phyloP scores from a whole-genome alignment of 352 stramenopile species.

The Globisporangium paroecandrum region DNA sequence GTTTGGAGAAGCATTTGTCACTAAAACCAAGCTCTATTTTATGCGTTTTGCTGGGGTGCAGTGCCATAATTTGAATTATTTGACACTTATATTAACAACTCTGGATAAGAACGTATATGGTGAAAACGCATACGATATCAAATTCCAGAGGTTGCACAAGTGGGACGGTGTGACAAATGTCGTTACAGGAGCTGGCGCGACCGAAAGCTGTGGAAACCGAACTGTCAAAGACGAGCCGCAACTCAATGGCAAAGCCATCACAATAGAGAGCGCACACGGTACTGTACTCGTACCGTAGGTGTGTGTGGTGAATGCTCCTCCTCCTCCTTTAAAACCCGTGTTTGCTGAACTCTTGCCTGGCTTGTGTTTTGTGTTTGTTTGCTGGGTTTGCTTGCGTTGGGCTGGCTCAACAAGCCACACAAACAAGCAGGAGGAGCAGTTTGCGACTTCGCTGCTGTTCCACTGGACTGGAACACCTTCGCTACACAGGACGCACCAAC shows the following conservation, averaged over 20 bases:
- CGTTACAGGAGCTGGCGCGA: constrained; percentile 9
- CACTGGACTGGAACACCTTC: too few species aligned
- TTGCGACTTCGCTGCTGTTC: too few species aligned
- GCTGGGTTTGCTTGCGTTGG: too few species aligned
- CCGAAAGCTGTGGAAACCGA: not conserved
- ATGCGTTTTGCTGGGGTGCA: not conserved
- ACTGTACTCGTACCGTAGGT: not conserved
- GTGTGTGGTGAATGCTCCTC: not conserved
- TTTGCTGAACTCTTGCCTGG: not conserved
- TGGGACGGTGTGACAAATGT: constrained; percentile 16
- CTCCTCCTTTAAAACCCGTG: not conserved
- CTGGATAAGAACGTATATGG: not conserved
- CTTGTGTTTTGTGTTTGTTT: not conserved
- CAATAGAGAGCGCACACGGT: not conserved
- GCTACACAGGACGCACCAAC: too few species aligned
- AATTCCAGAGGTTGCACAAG: not conserved
- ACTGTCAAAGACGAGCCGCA: constrained; percentile 3
- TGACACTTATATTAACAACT: not conserved
- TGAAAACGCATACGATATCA: not conserved
- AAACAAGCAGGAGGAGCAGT: too few species aligned
- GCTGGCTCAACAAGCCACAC: too few species aligned
- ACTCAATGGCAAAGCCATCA: not conserved
- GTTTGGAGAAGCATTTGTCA: not conserved
- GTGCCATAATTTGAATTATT: not conserved
- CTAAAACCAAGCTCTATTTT: not conserved